Conservation (phyloP, 331 rosid species). For the Arachis monticola region DNA sequence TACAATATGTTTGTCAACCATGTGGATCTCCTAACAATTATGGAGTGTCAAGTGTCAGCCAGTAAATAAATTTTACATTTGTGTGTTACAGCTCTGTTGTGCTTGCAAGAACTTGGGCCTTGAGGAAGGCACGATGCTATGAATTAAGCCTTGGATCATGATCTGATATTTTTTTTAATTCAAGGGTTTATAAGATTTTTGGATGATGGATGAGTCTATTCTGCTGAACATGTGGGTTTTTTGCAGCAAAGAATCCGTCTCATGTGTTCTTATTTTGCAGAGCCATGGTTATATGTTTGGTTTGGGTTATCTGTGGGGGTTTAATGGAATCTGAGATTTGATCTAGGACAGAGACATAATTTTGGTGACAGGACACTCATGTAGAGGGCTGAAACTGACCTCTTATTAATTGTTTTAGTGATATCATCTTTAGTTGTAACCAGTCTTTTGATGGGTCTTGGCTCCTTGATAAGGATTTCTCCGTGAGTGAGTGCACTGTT, state of each 20-base stretch:
- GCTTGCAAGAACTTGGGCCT: constrained; percentile 89
- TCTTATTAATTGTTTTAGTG: constrained; percentile 19
- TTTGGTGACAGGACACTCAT: constrained; percentile 33
- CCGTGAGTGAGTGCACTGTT: constrained; percentile 40
- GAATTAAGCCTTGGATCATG: constrained; percentile 74
- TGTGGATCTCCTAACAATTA: constrained; percentile 64
- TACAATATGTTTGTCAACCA: constrained; percentile 52
- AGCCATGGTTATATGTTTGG: constrained; percentile 51
- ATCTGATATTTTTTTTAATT: constrained; percentile 57
- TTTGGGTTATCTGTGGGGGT: constrained; percentile 47
- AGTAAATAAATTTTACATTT: constrained; percentile 78
- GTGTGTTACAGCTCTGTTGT: constrained; percentile 97
- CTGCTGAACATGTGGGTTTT: constrained; percentile 52
- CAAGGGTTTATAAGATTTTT: constrained; percentile 49
- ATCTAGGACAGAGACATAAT: constrained; percentile 27
- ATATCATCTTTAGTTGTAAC: constrained; percentile 35
- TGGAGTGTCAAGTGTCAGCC: constrained; percentile 60
- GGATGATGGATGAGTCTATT: constrained; percentile 52
- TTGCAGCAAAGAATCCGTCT: constrained; percentile 48
- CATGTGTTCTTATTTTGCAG: constrained; percentile 50
- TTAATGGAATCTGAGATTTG: constrained; percentile 36
- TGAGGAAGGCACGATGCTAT: constrained; percentile 83
- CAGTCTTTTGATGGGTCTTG: constrained; percentile 40
- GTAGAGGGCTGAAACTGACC: constrained; percentile 40
- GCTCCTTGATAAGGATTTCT: constrained; percentile 39